Percentiles rank a stretch among this genome's conserved stretches.
Conservation (phyloP, 139 green algal genomes). For the Ostreobium quekettii region DNA sequence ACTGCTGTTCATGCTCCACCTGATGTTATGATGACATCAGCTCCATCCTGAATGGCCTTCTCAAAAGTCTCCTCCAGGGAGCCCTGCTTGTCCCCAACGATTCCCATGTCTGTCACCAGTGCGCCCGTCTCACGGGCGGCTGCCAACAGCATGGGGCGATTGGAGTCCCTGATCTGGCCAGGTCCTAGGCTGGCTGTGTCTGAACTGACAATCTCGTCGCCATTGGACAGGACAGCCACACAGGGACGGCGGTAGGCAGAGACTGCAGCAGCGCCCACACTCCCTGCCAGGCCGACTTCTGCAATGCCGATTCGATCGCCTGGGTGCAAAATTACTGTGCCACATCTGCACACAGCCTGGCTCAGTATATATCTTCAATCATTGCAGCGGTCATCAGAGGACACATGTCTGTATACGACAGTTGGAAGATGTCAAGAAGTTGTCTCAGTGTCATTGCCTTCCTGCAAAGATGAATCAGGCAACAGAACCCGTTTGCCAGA, state of each 20-base stretch:
- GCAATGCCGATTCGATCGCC: slow-evolving; percentile 62
- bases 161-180: slow-evolving; percentile 85
- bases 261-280: slow-evolving; percentile 57
- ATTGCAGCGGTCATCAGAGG: too few relatives aligned
- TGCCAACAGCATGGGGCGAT: slow-evolving; percentile 82
- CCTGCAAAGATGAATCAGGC: too few relatives aligned
- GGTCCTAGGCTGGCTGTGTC: slow-evolving; percentile 30
- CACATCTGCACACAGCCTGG: slow-evolving; percentile 25
- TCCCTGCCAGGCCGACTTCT: slow-evolving; percentile 87
- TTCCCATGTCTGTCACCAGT: slow-evolving; percentile 39
- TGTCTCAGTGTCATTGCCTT: too few relatives aligned
- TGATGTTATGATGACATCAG: slow-evolving; percentile 78
- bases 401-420: too few relatives aligned
- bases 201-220: slow-evolving; percentile 53
- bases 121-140: slow-evolving; percentile 43
- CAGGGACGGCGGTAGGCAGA: slow-evolving; percentile 23
- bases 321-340: slow-evolving; percentile 50
- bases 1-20: slow-evolving; percentile 35
- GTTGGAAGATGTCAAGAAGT: too few relatives aligned
- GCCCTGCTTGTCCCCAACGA: slow-evolving; percentile 44
- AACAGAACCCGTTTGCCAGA: too few relatives aligned
- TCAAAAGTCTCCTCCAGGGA: slow-evolving; percentile 55
- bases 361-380: too few relatives aligned
- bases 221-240: slow-evolving; percentile 82
- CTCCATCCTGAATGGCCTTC: slow-evolving; percentile 40